A percentile compares a stretch with the other conserved stretches of the same genome.
These are phyloP conservation scores for Neonectria punicea DNA, from an alignment of 2,329 filamentous ascomycete species.

Conservation along the genomic window DNA sequence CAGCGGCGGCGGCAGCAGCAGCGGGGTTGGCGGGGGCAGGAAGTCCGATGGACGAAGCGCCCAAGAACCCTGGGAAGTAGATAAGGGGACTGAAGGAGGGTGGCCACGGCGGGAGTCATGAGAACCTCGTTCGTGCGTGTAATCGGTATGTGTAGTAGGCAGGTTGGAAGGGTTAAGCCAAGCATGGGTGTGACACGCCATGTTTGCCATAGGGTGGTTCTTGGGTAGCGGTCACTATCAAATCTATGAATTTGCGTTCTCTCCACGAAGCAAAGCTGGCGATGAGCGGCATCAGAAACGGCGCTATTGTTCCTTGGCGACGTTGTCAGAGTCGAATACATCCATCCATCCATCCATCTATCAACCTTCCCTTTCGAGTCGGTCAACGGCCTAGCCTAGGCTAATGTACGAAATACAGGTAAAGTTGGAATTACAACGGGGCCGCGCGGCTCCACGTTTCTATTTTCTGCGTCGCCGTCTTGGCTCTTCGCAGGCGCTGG, in stretches of 20 bases:
- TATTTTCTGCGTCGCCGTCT: constrained; percentile 32
- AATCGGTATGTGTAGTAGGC: constrained; percentile 11
- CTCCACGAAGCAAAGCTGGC: neutral
- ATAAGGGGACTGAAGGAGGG: constrained; percentile 12
- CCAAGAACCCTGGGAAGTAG: constrained; percentile 41
- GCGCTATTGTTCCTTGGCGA: constrained; percentile 8
- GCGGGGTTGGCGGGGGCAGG: constrained; percentile 33
- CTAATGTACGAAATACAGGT: neutral
- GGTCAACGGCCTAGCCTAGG: neutral
- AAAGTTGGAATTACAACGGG: constrained; percentile 7
- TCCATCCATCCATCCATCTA: neutral
- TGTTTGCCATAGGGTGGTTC: constrained; percentile 4
- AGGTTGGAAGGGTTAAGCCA: constrained; percentile 1
- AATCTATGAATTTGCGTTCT: neutral
- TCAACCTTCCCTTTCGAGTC: constrained; percentile 8
- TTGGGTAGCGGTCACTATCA: constrained; percentile 16
- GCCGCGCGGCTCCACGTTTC: constrained; percentile 30
- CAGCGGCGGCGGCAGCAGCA: constrained; percentile 56
- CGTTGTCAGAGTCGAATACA: neutral
- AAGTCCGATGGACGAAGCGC: constrained; percentile 42
- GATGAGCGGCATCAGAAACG: constrained; percentile 14
- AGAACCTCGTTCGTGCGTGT: constrained; percentile 9
- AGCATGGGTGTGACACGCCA: neutral
- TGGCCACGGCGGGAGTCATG: constrained; percentile 19
- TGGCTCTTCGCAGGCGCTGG: constrained; percentile 38